Evolutionary conservation across 2,329 filamentous ascomycete genomes (phyloP).

Genomic region (Camptophora hylomeconis): DNA sequence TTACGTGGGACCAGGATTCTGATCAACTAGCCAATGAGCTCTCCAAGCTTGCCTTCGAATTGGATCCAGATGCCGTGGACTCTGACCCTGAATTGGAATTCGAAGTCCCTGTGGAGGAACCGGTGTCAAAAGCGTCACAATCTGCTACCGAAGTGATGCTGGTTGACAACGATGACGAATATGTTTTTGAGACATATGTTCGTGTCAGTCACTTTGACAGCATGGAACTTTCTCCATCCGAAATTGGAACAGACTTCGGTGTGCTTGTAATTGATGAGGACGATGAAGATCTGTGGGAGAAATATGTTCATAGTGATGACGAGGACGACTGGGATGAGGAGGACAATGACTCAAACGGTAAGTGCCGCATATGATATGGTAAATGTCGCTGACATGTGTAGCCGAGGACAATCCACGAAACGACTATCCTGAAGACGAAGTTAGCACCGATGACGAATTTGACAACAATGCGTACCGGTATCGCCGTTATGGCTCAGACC

Average conservation of each 20-base stretch:
- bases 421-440: conserved; percentile 38
- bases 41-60: conserved; percentile 29
- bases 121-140: background rate
- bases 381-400: conserved; percentile 13
- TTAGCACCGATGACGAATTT: conserved; percentile 34
- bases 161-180: conserved; percentile 37
- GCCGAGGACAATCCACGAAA: conserved; percentile 38
- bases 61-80: conserved; percentile 20
- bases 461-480: conserved; percentile 29
- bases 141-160: conserved; percentile 23
- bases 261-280: conserved; percentile 37
- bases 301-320: conserved; percentile 39
- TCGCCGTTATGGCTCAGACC: conserved; percentile 27
- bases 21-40: conserved; percentile 29
- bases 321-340: conserved; percentile 45
- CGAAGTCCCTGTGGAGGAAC: background rate
- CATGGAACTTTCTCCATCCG: conserved; percentile 4
- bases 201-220: conserved; percentile 27
- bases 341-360: conserved; percentile 50
- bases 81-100: conserved; percentile 3
- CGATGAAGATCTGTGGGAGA: conserved; percentile 44
- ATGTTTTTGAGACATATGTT: conserved; percentile 50
- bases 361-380: conserved; percentile 7
- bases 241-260: conserved; percentile 25
- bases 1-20: conserved; percentile 29